phyloP scores from a whole-genome alignment of 2,329 filamentous ascomycete species.

The Fusarium solani-melongenae region DNA sequence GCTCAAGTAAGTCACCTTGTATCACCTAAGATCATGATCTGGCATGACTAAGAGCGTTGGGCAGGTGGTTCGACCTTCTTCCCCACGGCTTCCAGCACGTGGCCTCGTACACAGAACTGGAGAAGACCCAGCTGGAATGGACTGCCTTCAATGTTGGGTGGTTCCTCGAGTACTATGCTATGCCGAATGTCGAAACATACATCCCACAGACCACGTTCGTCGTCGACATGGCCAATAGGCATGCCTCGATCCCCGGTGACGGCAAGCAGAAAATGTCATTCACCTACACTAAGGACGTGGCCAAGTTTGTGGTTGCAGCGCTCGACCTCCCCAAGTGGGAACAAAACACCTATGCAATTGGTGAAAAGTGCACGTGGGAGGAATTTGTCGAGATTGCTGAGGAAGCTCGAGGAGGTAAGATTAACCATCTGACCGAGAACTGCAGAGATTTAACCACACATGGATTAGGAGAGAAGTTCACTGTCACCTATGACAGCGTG shows the following conservation, averaged over 20 bases:
- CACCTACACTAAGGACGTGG: not conserved
- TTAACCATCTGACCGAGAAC: not conserved
- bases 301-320: not conserved
- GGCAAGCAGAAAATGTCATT: not conserved
- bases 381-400: not conserved
- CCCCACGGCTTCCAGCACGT: not conserved
- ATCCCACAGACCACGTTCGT: conserved; percentile 1
- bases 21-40: not conserved
- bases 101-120: not conserved
- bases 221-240: not conserved
- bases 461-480: not conserved
- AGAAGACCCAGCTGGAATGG: not conserved
- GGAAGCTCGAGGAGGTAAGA: not conserved
- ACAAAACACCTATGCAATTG: not conserved
- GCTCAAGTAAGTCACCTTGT: not conserved
- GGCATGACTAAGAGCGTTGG: not conserved
- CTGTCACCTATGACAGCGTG: not conserved
- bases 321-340: not conserved
- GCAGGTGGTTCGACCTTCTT: not conserved
- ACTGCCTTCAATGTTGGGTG: not conserved
- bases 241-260: not conserved
- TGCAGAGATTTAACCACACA: not conserved
- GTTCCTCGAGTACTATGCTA: not conserved
- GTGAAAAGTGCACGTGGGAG: not conserved
- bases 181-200: conserved; percentile 1